Conservation (phyloP, 495 filamentous ascomycete species). For the Apiosordaria backusii region DNA sequence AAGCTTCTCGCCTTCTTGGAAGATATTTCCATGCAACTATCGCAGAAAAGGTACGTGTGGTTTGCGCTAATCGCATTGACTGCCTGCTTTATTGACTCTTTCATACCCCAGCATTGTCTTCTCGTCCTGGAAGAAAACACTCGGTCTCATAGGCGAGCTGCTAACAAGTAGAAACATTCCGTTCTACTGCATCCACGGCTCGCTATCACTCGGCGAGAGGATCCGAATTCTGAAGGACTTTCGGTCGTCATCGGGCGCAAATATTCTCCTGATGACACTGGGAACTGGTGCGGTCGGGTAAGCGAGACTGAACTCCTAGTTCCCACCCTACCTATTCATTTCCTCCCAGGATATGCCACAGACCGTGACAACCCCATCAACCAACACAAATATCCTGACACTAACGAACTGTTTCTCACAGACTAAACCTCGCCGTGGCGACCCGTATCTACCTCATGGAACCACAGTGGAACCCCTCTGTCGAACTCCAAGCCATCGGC, state of each 20-base stretch:
- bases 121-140: neutral
- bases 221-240: neutral
- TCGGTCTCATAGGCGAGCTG: neutral
- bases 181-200: neutral
- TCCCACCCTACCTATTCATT: no score
- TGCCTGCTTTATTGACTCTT: neutral
- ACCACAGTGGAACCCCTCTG: constrained; percentile 45
- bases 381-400: no score
- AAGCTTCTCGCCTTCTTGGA: neutral
- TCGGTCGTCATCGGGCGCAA: neutral
- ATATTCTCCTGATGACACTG: neutral
- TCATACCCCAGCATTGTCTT: neutral
- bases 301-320: no score
- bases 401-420: neutral
- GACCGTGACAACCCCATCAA: no score
- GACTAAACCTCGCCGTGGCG: constrained; percentile 35
- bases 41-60: neutral
- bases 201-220: neutral
- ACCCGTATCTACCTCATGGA: constrained; percentile 41
- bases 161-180: neutral
- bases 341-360: no score
- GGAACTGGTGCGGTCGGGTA: neutral
- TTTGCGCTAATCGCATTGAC: neutral
- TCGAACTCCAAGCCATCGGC: constrained; percentile 43
- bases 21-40: neutral